A percentile compares a stretch with the other conserved stretches of the same genome.
phyloP scores from a whole-genome alignment of 2,329 filamentous ascomycete species.

The Aspergillus pseudoterreus region DNA sequence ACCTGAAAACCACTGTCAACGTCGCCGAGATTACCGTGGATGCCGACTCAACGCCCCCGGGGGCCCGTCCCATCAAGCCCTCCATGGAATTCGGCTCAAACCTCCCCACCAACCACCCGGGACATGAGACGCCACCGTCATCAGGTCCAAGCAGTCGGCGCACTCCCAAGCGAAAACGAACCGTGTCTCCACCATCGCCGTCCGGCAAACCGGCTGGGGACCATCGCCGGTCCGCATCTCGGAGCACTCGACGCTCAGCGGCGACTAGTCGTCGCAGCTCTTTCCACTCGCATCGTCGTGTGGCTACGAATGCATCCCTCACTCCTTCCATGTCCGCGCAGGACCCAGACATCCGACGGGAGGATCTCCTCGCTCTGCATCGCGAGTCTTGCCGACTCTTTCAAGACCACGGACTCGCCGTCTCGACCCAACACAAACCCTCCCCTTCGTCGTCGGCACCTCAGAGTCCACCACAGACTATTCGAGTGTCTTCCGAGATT shows the following conservation, averaged over 20 bases:
- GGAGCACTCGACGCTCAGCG: slow-evolving; percentile 28
- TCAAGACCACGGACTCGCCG: slow-evolving; percentile 18
- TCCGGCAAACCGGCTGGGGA: slow-evolving; percentile 18
- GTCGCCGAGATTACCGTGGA: slow-evolving; percentile 15
- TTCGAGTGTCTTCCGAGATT: slow-evolving; percentile 11
- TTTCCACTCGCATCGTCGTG: slow-evolving; percentile 26
- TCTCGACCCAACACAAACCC: neutral
- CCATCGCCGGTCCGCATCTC: slow-evolving; percentile 31
- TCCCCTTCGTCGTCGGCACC: slow-evolving; percentile 7
- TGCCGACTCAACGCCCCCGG: slow-evolving; percentile 2
- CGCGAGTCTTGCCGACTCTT: slow-evolving; percentile 41
- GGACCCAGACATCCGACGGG: slow-evolving; percentile 23
- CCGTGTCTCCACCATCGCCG: slow-evolving; percentile 30
- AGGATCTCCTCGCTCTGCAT: slow-evolving; percentile 36
- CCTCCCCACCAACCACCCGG: neutral
- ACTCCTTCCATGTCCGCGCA: slow-evolving; percentile 20
- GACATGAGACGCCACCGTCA: neutral
- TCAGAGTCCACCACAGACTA: slow-evolving; percentile 2
- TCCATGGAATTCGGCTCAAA: neutral
- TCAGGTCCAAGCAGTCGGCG: slow-evolving; percentile 5
- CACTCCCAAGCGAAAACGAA: slow-evolving; percentile 18
- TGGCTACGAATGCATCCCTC: slow-evolving; percentile 20
- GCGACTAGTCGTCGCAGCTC: slow-evolving; percentile 24
- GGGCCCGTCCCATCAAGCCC: neutral
- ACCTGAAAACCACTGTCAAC: slow-evolving; percentile 18